These are phyloP conservation scores for Thielaviopsis punctulata DNA, from an alignment of 2,329 filamentous ascomycete species.

Conservation along the genomic window DNA sequence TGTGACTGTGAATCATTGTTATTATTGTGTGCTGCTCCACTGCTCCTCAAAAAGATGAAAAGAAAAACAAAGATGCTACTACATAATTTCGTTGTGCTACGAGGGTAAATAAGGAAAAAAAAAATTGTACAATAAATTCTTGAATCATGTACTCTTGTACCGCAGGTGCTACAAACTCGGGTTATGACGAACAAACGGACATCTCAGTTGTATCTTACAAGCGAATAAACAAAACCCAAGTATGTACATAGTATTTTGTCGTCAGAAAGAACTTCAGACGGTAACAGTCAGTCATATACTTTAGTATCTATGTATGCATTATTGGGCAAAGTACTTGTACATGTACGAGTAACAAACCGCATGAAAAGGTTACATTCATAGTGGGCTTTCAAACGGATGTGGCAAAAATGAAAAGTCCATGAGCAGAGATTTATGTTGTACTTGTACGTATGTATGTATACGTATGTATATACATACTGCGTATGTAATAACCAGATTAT, in stretches of 20 bases:
- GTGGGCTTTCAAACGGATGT: neutral
- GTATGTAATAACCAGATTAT: neutral
- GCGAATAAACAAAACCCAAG: too few species aligned
- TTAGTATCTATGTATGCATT: too few species aligned
- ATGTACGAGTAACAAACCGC: neutral
- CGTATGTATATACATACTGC: neutral
- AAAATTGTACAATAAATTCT: neutral
- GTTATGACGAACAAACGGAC: too few species aligned
- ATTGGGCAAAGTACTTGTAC: neutral
- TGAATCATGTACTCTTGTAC: too few species aligned
- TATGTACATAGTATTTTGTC: too few species aligned
- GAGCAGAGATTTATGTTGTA: neutral
- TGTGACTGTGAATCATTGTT: too few species aligned
- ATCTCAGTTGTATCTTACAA: too few species aligned
- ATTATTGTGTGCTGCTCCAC: neutral
- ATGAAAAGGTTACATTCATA: neutral
- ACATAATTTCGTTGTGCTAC: neutral
- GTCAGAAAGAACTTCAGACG: too few species aligned
- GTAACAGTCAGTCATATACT: too few species aligned
- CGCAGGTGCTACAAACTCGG: too few species aligned
- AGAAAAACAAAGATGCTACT: neutral
- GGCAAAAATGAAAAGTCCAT: neutral
- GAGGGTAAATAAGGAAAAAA: neutral
- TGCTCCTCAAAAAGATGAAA: neutral
- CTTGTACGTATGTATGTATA: neutral